A percentile compares a stretch with the other conserved stretches of the same genome.
Conservation (phyloP, 352 stramenopile genomes). For the Lagenidium sp. region DNA sequence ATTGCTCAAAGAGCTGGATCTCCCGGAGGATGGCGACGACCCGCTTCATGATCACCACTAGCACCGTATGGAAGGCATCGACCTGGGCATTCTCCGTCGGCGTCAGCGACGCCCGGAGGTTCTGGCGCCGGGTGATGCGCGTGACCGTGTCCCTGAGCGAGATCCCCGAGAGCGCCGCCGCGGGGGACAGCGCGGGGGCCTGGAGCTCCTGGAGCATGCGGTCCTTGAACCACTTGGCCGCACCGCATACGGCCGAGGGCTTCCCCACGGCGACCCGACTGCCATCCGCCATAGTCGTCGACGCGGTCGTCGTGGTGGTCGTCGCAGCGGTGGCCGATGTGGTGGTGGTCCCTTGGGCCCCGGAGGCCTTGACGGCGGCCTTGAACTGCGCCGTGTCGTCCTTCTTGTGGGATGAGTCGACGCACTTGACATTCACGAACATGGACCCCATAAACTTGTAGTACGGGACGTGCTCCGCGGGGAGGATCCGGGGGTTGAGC, state of each 20-base stretch:
- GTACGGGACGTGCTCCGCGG: constrained; percentile 25
- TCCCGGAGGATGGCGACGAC: constrained; percentile 40
- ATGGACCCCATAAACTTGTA: constrained; percentile 46
- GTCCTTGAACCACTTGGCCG: constrained; percentile 5
- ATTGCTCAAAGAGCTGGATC: constrained; percentile 52
- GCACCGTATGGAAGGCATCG: constrained; percentile 40
- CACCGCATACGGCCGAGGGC: constrained; percentile 6
- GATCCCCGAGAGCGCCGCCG: no score
- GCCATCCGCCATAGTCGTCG: background rate
- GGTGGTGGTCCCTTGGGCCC: no score
- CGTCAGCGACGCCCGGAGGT: constrained; percentile 37
- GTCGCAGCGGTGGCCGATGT: no score
- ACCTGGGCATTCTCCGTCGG: constrained; percentile 54
- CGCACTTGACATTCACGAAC: constrained; percentile 21
- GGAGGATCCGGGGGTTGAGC: constrained; percentile 29
- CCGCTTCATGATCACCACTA: constrained; percentile 44
- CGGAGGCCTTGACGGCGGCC: background rate
- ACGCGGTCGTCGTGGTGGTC: no score
- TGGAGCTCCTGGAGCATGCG: constrained; percentile 2
- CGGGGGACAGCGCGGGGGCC: no score
- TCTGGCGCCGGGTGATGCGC: constrained; percentile 32
- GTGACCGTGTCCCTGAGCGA: constrained; percentile 20
- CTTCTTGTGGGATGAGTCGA: constrained; percentile 4
- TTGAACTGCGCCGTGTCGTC: constrained; percentile 1
- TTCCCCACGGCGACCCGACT: no score